Evolutionary conservation across 176 grass and related monocot species (phyloP).

Genomic region (Phragmites australis): DNA sequence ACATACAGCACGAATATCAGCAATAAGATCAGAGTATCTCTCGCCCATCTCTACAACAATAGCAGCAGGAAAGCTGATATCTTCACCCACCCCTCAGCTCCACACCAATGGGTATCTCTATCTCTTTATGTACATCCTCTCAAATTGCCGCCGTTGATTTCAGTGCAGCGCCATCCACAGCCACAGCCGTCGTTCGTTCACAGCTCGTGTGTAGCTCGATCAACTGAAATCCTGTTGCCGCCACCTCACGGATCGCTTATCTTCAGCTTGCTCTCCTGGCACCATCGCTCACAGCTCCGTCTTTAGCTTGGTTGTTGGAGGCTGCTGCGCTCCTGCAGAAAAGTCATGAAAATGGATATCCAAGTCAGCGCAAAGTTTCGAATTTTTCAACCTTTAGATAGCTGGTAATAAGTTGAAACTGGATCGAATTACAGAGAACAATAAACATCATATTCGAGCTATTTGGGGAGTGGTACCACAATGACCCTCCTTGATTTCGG

Average conservation of each 20-base stretch:
- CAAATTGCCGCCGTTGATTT: constrained; percentile 18
- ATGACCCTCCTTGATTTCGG: too few species aligned
- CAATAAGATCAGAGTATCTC: constrained; percentile 8
- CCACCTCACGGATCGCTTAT: not conserved
- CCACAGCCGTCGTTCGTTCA: not conserved
- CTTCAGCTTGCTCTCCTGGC: constrained; percentile 22
- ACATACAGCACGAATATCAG: constrained; percentile 37
- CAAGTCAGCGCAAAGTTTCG: not conserved
- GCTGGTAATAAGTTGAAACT: not conserved
- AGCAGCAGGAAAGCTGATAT: constrained; percentile 39
- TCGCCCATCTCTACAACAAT: constrained; percentile 32
- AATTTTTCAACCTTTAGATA: not conserved
- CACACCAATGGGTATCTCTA: constrained; percentile 33
- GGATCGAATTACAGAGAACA: constrained; percentile 1
- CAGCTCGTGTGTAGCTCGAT: not conserved
- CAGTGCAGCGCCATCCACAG: not conserved
- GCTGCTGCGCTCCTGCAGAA: constrained; percentile 41
- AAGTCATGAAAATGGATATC: constrained; percentile 9
- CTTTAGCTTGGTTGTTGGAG: constrained; percentile 49
- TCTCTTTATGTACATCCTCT: constrained; percentile 45
- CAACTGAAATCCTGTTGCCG: constrained; percentile 1
- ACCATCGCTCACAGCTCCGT: constrained; percentile 47
- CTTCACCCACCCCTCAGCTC: constrained; percentile 18
- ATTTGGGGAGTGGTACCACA: too few species aligned
- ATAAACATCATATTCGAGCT: too few species aligned